Base-by-base conservation (phyloP, 2,329 filamentous ascomycete genomes). In the Achaetomium macrosporum region DNA sequence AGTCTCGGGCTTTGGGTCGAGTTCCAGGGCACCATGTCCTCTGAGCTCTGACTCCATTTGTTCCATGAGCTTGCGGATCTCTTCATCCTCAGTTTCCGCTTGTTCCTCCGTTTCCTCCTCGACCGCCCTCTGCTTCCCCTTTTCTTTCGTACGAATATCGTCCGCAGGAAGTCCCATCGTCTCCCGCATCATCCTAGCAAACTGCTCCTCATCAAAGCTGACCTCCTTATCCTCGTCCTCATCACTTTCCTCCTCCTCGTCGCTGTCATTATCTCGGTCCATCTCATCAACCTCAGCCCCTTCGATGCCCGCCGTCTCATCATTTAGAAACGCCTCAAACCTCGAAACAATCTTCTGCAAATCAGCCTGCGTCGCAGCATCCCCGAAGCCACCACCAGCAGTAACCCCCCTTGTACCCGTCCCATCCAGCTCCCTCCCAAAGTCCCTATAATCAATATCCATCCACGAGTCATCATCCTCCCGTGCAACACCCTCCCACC, bases 251-350 rank as follows among this genome's bases (percentile, higher is more conserved):
- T 78, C 65, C 15, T 78, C 76, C 16, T 78, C 76, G 11, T 41
- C 41, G 20, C 35, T 37, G 25, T 51, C 75, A 41, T 83, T 76
- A 55, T 87, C 84, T 15, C 77, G 70, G 55, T 88, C 87, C 77
- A 88, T 88, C 10, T 88, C 85, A 56, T 79, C 75, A 12, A 88
- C 69, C 54, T 89, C 83, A 0, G 85, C 88, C 0, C 90, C 92
- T 43, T 95, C 90, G 6, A 84, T 68, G 1, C 88, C 91, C 0
- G 90, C 90, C 42, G 78, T 79, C 11, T 95, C 87, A 61, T 97
- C 89, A 51, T 95, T 88, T 42, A 99, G 70, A 62, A 99, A 97
- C 12, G 87, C 77, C 64, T 96, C 90, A 64, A 99, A 97, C n/a
- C 90, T 82, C 43, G 88, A 86, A 0, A 99, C 93, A 66, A 97